Evolutionary conservation across 495 filamentous ascomycete genomes (phyloP).

Genomic region (Oleoguttula mirabilis): DNA sequence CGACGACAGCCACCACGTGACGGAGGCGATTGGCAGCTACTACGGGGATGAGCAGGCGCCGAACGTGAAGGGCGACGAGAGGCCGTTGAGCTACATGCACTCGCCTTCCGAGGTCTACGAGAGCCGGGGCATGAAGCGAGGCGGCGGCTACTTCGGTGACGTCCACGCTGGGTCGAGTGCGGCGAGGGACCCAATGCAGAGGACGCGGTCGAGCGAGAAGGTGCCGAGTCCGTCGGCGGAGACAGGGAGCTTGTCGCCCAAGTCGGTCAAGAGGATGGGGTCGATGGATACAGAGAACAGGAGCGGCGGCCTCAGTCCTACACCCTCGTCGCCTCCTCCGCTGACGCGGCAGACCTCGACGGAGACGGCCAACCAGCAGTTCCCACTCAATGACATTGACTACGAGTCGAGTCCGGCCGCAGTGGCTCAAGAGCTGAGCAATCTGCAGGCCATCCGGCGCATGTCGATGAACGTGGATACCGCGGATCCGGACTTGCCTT

Average conservation of each 20-base stretch:
- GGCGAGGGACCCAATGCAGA: conserved; percentile 14
- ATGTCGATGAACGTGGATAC: conserved; percentile 98
- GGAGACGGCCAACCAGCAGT: conserved; percentile 61
- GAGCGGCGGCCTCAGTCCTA: neutral
- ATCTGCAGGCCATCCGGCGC: conserved; percentile 83
- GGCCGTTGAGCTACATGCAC: conserved; percentile 54
- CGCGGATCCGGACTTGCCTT: conserved; percentile 86
- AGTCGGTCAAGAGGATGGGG: conserved; percentile 10
- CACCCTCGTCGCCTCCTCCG: conserved; percentile 41
- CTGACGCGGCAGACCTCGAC: conserved; percentile 42
- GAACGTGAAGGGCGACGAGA: conserved; percentile 40
- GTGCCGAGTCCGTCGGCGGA: conserved; percentile 12
- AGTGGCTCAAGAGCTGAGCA: conserved; percentile 89
- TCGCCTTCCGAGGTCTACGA: conserved; percentile 33
- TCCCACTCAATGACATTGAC: conserved; percentile 84
- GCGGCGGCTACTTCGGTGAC: conserved; percentile 30
- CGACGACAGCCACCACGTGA: conserved; percentile 88
- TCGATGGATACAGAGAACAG: conserved; percentile 1
- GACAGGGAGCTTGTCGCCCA: conserved; percentile 21
- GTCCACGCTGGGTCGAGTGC: conserved; percentile 11
- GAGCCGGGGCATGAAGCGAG: conserved; percentile 21
- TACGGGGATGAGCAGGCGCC: conserved; percentile 57
- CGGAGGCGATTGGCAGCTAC: conserved; percentile 91
- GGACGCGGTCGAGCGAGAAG: conserved; percentile 21
- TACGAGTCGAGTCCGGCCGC: conserved; percentile 81